Percentiles rank a stretch among this genome's conserved stretches.
Evolutionary conservation across 2,329 filamentous ascomycete species (phyloP).

Genomic region (Didymella pomorum): DNA sequence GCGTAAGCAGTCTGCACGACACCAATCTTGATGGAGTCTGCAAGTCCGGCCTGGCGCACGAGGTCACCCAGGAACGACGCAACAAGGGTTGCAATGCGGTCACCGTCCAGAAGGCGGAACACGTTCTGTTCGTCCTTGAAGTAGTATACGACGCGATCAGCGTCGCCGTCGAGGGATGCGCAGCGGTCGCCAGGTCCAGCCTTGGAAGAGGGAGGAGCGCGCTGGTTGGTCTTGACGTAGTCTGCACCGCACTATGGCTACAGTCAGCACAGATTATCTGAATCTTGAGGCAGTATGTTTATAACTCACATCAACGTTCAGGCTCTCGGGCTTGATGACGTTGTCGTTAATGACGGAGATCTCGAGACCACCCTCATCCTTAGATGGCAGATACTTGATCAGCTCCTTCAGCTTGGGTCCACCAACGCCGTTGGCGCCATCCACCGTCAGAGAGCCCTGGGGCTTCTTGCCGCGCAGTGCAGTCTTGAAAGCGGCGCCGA

Average conservation of each 20-base stretch:
- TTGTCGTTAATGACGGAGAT: slow-evolving; percentile 93
- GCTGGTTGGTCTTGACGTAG: slow-evolving; percentile 96
- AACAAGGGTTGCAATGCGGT: slow-evolving; percentile 93
- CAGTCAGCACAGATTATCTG: slow-evolving; percentile 19
- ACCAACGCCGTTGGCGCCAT: slow-evolving; percentile 96
- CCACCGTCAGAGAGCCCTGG: slow-evolving; percentile 78
- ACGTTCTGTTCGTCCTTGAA: slow-evolving; percentile 81
- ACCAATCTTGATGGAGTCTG: slow-evolving; percentile 84
- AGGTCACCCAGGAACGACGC: slow-evolving; percentile 94
- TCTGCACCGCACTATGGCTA: slow-evolving; percentile 82
- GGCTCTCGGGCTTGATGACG: slow-evolving; percentile 83
- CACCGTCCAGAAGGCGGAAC: slow-evolving; percentile 93
- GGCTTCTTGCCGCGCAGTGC: slow-evolving; percentile 78
- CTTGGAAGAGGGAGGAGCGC: slow-evolving; percentile 83
- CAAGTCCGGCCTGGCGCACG: slow-evolving; percentile 78
- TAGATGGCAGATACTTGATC: slow-evolving; percentile 78
- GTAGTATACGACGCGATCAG: slow-evolving; percentile 95
- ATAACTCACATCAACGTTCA: slow-evolving; percentile 80
- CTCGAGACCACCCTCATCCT: slow-evolving; percentile 72
- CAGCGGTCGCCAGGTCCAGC: slow-evolving; percentile 78
- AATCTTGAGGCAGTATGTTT: background rate
- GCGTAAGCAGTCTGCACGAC: slow-evolving; percentile 98
- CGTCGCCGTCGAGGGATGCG: slow-evolving; percentile 93
- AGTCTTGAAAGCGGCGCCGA: slow-evolving; percentile 81
- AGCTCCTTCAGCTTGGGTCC: slow-evolving; percentile 89